These are phyloP conservation scores for Cicer judaicum DNA, from an alignment of 306 rosid genomes.

Conservation along the genomic window DNA sequence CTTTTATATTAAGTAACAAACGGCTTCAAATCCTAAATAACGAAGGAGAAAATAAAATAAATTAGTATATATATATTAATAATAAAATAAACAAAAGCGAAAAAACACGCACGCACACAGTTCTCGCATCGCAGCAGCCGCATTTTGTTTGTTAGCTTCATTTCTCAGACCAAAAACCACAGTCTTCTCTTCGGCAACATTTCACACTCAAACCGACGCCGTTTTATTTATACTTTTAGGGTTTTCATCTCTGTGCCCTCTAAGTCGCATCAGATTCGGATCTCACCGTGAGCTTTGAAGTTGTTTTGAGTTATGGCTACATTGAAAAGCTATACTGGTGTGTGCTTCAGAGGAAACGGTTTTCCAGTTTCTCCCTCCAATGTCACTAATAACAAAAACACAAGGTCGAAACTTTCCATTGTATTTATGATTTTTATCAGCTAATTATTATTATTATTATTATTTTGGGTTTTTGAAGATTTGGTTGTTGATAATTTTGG, in stretches of 20 bases:
- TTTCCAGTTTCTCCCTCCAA: conserved; percentile 57
- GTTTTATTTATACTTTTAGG: not conserved
- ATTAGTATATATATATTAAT: too few relatives aligned
- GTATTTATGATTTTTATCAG: not conserved
- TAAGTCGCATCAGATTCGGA: not conserved
- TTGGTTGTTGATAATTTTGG: not conserved
- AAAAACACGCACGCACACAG: too few relatives aligned
- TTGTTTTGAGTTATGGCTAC: conserved; percentile 47
- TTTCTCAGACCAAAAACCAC: too few relatives aligned
- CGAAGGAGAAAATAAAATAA: too few relatives aligned
- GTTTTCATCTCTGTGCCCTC: too few relatives aligned
- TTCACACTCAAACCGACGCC: not conserved
- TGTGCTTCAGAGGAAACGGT: conserved; percentile 50
- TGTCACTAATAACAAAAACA: conserved; percentile 41
- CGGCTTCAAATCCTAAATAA: too few relatives aligned
- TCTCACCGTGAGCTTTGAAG: not conserved
- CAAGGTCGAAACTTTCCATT: conserved; percentile 23
- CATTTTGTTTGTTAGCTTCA: too few relatives aligned
- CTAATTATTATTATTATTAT: too few relatives aligned
- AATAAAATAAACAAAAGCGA: too few relatives aligned
- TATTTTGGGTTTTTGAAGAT: not conserved
- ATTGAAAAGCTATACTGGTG: conserved; percentile 50
- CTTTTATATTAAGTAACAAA: too few relatives aligned
- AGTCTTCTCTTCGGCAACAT: too few relatives aligned
- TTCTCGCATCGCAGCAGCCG: too few relatives aligned